Base-by-base conservation (phyloP, 2,329 filamentous ascomycete species). In the Fusarium paranaense region DNA sequence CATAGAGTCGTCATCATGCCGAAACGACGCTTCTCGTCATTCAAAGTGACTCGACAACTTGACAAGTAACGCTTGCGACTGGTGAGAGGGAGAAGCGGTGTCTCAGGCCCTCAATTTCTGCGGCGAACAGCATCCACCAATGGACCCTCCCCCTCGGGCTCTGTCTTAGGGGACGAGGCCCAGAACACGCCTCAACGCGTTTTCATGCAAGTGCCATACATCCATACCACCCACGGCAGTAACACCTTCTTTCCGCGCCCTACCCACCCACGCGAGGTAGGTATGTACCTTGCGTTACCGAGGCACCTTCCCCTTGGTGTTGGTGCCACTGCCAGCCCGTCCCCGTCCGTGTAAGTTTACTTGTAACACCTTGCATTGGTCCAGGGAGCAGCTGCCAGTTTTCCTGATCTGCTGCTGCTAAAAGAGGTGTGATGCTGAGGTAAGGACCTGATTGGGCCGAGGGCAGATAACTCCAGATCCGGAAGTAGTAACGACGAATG, bases 1-100 rank as follows among this genome's bases (percentile, higher is more conserved):
- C 64, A 63, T 65, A n/a, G 8, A 45, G 54, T 69, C 69, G 64
- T 69, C 69, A 72, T 72, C 37, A 13, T 62, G 37, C 57, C 62
- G 42, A 62, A 59, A 50, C 42, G 38, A 40, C 37, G 16, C 25
- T 45, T 70, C 33, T 32, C 52, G n/a, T 27, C 20, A 56, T 71
- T 62, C 11, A 18, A 30, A 42, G 33, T 40, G 37, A 56, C 14
- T 50, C 47, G 52, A 58, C 38, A 32, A 22, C 45, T 64, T 60
- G 50, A 59, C 50, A 45, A 25, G 52, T 54, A 47, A 57, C 33
- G 37, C 47, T 45, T 59, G 18, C 25, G 18, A 47, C 38, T 71
- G 67, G 60, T 38, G 62, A 59, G 47, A 35, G 42, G 60, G 33
- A 64, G 33, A 58, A 64, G 50, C 40, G 25, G 50, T 67, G 65